Evolutionary conservation across 441 rosid species (phyloP).

Genomic region (Euphorbia celastroides): DNA sequence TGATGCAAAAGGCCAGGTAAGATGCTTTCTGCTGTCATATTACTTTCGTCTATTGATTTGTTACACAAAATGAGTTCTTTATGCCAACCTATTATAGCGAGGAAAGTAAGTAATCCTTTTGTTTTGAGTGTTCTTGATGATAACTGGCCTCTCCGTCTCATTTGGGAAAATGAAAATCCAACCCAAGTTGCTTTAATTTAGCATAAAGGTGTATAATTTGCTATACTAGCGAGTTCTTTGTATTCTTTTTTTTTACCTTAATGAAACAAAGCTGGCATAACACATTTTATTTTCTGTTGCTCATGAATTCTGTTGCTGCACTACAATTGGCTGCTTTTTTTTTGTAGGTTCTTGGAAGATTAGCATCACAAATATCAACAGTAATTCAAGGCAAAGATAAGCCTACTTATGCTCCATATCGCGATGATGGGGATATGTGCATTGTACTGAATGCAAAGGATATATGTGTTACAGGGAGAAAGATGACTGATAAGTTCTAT

Average conservation of each 20-base stretch:
- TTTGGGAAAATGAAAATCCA: constrained; percentile 2
- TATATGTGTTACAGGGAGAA: constrained; percentile 80
- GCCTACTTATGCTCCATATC: constrained; percentile 88
- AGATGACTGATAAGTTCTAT: constrained; percentile 90
- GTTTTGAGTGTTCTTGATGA: neutral
- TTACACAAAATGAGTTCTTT: neutral
- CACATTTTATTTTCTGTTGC: neutral
- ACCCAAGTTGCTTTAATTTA: neutral
- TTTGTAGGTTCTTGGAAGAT: constrained; percentile 83
- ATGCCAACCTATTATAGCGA: neutral
- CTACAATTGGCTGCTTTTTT: constrained; percentile 5
- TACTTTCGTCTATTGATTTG: neutral
- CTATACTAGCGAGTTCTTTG: neutral
- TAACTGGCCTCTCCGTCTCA: neutral
- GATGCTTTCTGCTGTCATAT: neutral
- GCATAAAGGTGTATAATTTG: neutral
- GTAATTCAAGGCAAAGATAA: constrained; percentile 97
- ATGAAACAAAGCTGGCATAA: neutral
- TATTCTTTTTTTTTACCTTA: neutral
- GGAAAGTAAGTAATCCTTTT: neutral
- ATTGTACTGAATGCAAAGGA: constrained; percentile 95
- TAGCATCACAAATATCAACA: constrained; percentile 90
- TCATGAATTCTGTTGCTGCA: neutral
- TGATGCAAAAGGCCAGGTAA: constrained; percentile 98
- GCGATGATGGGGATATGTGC: constrained; percentile 97